Evolutionary conservation across 2,329 filamentous ascomycete species (phyloP).

Genomic region (Epicoccum nigrum): DNA sequence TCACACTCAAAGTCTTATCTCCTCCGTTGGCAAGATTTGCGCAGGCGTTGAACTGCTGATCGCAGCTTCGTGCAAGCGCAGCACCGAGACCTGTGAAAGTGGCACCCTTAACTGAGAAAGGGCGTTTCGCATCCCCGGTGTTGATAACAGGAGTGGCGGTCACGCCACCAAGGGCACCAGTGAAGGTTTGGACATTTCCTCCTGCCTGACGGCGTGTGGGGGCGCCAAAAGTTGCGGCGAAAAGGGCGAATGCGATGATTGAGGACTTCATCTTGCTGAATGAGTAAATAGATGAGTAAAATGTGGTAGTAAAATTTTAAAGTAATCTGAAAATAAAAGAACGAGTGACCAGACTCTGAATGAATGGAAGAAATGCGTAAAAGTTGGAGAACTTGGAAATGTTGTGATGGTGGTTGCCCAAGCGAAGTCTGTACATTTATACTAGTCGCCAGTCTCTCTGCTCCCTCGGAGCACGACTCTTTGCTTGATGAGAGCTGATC

Average conservation of each 20-base stretch:
- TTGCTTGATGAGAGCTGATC: neutral
- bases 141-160: slow-evolving; percentile 59
- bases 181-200: slow-evolving; percentile 46
- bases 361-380: neutral
- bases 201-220: slow-evolving; percentile 9
- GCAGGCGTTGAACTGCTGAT: slow-evolving; percentile 68
- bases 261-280: slow-evolving; percentile 3
- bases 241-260: slow-evolving; percentile 5
- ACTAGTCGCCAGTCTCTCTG: neutral
- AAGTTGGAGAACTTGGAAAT: neutral
- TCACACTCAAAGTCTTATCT: slow-evolving; percentile 48
- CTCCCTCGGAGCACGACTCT: neutral
- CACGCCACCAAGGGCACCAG: slow-evolving; percentile 59
- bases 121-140: slow-evolving; percentile 57
- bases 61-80: slow-evolving; percentile 66
- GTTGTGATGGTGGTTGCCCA: neutral
- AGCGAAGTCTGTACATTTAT: neutral
- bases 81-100: slow-evolving; percentile 61
- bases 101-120: slow-evolving; percentile 39
- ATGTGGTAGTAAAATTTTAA: neutral
- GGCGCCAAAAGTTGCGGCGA: neutral
- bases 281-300: neutral
- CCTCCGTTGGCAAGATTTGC: slow-evolving; percentile 63
- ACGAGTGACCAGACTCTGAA: slow-evolving; percentile 17
- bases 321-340: neutral